These are phyloP conservation scores for Lentinula lateritia DNA, from an alignment of 768 basidiomycete genomes.

Conservation along the genomic window DNA sequence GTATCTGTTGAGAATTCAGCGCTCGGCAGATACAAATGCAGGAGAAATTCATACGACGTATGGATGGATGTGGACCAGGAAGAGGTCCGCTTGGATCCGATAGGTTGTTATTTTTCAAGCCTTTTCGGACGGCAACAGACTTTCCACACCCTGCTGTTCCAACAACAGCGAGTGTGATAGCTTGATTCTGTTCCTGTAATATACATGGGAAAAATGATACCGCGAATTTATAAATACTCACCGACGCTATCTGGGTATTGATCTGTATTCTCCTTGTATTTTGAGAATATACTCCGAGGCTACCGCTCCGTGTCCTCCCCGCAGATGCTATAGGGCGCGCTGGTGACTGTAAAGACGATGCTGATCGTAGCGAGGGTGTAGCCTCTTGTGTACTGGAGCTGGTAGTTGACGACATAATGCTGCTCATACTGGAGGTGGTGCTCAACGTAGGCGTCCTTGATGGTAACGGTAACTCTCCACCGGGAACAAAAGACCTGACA, in stretches of 20 bases:
- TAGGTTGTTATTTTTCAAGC: constrained; percentile 58
- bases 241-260: constrained; percentile 28
- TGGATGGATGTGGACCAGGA: constrained; percentile 24
- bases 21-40: neutral
- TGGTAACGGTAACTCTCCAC: constrained; percentile 59
- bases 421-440: constrained; percentile 31
- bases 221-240: constrained; percentile 6
- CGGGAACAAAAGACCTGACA: constrained; percentile 37
- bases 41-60: constrained; percentile 28
- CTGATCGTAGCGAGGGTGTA: constrained; percentile 29
- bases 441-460: constrained; percentile 42
- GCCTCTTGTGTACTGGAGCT: constrained; percentile 32
- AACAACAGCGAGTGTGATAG: constrained; percentile 68
- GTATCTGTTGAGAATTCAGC: constrained; percentile 20
- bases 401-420: constrained; percentile 29
- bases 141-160: constrained; percentile 82
- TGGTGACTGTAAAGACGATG: constrained; percentile 31
- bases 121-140: constrained; percentile 73
- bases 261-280: constrained; percentile 27
- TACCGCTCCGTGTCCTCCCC: constrained; percentile 57
- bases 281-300: constrained; percentile 42
- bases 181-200: constrained; percentile 15
- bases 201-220: neutral
- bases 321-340: constrained; percentile 23
- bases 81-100: constrained; percentile 35